A percentile compares a stretch with the other conserved stretches of the same genome.
These are phyloP conservation scores for Pichia sp. DNA, from an alignment of 1,139 yeast genomes.

Conservation along the genomic window DNA sequence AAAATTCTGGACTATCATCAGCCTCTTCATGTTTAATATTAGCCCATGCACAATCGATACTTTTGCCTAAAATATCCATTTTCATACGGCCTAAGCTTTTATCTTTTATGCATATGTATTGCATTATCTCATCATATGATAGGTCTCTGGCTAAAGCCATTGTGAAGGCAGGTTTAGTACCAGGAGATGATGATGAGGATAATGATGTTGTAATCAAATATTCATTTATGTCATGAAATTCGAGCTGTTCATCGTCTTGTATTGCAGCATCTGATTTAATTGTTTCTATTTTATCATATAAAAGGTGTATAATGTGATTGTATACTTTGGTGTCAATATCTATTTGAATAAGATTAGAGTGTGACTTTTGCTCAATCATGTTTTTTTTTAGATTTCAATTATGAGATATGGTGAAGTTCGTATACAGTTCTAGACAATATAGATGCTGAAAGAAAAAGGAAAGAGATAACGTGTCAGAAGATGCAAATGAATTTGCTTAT, in stretches of 20 bases:
- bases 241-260: conserved; percentile 13
- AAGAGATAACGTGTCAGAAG: too few relatives aligned
- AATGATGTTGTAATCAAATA: neutral
- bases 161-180: conserved; percentile 12
- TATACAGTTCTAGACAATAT: too few relatives aligned
- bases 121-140: conserved; percentile 42
- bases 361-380: conserved; percentile 11
- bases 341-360: conserved; percentile 24
- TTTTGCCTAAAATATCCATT: conserved; percentile 38
- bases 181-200: conserved; percentile 2
- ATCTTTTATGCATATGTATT: conserved; percentile 56
- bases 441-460: too few relatives aligned
- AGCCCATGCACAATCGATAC: conserved; percentile 37
- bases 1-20: conserved; percentile 45
- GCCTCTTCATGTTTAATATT: conserved; percentile 29
- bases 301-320: conserved; percentile 29
- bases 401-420: too few relatives aligned
- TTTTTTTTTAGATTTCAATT: too few relatives aligned
- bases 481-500: too few relatives aligned
- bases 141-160: conserved; percentile 57
- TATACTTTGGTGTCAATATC: conserved; percentile 29
- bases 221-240: neutral
- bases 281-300: conserved; percentile 28
- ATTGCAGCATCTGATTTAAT: conserved; percentile 20
- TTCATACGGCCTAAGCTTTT: conserved; percentile 63